These are phyloP conservation scores for Pestalotiopsis fici DNA, from an alignment of 2,329 filamentous ascomycete species.

Conservation along the genomic window DNA sequence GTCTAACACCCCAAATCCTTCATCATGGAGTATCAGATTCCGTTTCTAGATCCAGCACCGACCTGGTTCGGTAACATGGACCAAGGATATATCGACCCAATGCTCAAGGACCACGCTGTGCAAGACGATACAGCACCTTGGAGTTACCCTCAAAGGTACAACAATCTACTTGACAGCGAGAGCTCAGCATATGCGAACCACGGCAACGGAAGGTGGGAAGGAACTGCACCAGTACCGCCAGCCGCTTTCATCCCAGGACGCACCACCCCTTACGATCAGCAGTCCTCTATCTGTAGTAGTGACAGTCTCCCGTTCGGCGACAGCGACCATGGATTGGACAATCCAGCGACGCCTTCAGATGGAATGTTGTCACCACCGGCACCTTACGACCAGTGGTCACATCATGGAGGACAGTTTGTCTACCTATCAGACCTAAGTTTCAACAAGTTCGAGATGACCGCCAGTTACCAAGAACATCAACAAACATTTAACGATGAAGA, in stretches of 20 bases:
- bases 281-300: slow-evolving; percentile 36
- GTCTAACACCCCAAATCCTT: background rate
- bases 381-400: slow-evolving; percentile 25
- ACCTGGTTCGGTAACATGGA: background rate
- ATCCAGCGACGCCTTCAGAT: slow-evolving; percentile 39
- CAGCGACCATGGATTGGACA: slow-evolving; percentile 36
- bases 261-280: slow-evolving; percentile 37
- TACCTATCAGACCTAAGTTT: slow-evolving; percentile 31
- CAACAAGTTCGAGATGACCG: slow-evolving; percentile 36
- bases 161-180: background rate
- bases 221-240: slow-evolving; percentile 18
- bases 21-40: background rate
- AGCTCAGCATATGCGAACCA: background rate
- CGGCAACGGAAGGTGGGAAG: slow-evolving; percentile 13
- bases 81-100: background rate
- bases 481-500: slow-evolving; percentile 28
- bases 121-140: background rate
- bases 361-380: slow-evolving; percentile 29
- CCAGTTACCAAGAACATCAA: slow-evolving; percentile 29
- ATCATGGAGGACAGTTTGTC: slow-evolving; percentile 22
- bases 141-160: background rate
- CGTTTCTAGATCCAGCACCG: background rate
- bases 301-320: slow-evolving; percentile 39
- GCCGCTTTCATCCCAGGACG: slow-evolving; percentile 25
- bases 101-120: background rate